Evolutionary conservation across 768 basidiomycete species (phyloP).

Genomic region (Auricularia heimuer): DNA sequence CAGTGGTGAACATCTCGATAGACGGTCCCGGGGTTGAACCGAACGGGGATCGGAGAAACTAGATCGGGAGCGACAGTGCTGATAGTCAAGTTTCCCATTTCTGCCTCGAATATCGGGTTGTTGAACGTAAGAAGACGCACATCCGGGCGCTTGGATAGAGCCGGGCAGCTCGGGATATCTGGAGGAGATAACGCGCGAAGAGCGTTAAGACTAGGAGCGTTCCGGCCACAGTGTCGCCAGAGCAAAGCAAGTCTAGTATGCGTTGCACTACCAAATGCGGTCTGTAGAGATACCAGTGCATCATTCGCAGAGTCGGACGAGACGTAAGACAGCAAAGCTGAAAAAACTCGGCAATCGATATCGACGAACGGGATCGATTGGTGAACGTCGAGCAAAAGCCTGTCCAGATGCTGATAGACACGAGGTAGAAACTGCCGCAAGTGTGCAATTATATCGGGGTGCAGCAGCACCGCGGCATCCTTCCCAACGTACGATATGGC

Average conservation of each 20-base stretch:
- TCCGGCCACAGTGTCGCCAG: no score
- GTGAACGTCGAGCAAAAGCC: no score
- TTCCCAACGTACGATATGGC: background rate
- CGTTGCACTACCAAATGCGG: no score
- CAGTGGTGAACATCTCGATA: conserved; percentile 50
- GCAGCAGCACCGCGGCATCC: background rate
- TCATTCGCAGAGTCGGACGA: no score
- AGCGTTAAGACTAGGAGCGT: no score
- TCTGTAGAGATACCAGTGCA: no score
- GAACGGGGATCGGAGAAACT: conserved; percentile 1
- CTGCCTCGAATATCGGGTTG: conserved; percentile 28
- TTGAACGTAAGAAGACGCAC: conserved; percentile 28
- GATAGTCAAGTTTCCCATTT: conserved; percentile 6
- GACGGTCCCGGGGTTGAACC: conserved; percentile 31
- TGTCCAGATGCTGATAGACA: background rate
- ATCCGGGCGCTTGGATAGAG: conserved; percentile 25
- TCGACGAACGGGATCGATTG: background rate
- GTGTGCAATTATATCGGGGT: background rate
- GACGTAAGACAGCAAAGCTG: background rate
- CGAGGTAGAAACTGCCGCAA: background rate
- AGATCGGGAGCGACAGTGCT: conserved; percentile 9
- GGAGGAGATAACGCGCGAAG: no score
- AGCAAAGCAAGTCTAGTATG: no score
- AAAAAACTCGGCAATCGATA: background rate
- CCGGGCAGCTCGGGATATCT: background rate